These are phyloP conservation scores for Suillus occidentalis DNA, from an alignment of 768 basidiomycete species.

Conservation along the genomic window DNA sequence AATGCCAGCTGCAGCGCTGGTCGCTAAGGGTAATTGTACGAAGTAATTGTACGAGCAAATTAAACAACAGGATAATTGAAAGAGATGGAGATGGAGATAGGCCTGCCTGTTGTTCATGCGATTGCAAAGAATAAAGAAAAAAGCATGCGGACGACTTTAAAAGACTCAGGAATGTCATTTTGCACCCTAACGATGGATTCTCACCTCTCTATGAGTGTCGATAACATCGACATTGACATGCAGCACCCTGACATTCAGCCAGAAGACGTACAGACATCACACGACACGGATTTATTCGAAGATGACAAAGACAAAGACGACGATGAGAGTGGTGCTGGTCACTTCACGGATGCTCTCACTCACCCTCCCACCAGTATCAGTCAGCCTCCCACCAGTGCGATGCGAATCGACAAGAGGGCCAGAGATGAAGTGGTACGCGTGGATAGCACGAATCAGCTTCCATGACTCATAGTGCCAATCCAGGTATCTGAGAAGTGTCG, in stretches of 20 bases:
- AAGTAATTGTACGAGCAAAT: not conserved
- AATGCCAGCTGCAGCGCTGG: not conserved
- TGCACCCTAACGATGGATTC: not conserved
- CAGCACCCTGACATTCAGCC: not conserved
- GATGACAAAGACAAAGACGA: not conserved
- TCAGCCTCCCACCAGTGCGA: not conserved
- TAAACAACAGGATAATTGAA: not conserved
- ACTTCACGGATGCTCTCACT: not conserved
- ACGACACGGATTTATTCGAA: not conserved
- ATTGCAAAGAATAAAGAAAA: not conserved
- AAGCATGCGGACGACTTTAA: not conserved
- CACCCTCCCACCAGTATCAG: not conserved
- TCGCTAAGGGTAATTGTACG: not conserved
- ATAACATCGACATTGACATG: not conserved
- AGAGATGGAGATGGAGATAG: not conserved
- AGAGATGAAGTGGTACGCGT: not conserved
- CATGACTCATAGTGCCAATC: not conserved
- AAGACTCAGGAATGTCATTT: not conserved
- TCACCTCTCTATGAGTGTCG: not conserved
- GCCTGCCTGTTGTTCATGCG: too few species aligned
- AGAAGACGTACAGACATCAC: conserved; percentile 4
- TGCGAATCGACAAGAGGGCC: not conserved
- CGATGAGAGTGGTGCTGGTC: not conserved
- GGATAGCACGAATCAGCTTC: not conserved
- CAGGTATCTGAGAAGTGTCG: not conserved